phyloP scores from a whole-genome alignment of 768 basidiomycete genomes.

The Kondoa malvinella region DNA sequence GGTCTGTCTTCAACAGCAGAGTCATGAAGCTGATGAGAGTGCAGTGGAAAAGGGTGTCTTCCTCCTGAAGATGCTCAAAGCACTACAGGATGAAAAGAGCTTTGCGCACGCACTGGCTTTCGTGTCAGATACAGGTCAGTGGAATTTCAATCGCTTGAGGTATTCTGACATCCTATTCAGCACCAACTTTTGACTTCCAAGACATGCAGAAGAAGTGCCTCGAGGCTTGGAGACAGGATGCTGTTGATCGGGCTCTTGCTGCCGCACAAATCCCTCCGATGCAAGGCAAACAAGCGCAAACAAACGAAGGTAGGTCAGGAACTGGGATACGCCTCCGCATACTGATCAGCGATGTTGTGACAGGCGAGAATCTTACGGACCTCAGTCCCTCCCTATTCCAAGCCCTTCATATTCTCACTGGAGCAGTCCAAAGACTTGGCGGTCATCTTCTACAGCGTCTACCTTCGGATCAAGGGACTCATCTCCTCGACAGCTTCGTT shows the following conservation, averaged over 20 bases:
- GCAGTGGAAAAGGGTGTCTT: no score
- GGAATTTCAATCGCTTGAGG: no score
- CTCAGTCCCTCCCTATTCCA: background rate
- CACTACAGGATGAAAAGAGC: no score
- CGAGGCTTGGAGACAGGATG: background rate
- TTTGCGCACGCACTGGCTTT: no score
- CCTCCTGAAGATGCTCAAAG: no score
- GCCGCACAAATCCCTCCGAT: background rate
- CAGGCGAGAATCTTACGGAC: no score
- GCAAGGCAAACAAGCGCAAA: background rate
- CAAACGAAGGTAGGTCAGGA: background rate
- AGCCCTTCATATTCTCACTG: background rate
- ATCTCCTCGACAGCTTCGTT: background rate
- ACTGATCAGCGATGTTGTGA: no score
- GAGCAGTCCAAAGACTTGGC: background rate
- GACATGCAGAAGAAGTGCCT: background rate
- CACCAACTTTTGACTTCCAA: slow-evolving; percentile 9
- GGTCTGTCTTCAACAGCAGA: no score
- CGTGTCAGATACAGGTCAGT: no score
- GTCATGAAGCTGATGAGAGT: no score
- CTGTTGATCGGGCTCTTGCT: background rate
- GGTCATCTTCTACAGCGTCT: background rate
- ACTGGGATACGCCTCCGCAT: no score
- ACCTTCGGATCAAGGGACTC: background rate
- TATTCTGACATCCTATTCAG: background rate